Conservation (phyloP, 805 yeast genomes). For the Kuraishia molischiana region DNA sequence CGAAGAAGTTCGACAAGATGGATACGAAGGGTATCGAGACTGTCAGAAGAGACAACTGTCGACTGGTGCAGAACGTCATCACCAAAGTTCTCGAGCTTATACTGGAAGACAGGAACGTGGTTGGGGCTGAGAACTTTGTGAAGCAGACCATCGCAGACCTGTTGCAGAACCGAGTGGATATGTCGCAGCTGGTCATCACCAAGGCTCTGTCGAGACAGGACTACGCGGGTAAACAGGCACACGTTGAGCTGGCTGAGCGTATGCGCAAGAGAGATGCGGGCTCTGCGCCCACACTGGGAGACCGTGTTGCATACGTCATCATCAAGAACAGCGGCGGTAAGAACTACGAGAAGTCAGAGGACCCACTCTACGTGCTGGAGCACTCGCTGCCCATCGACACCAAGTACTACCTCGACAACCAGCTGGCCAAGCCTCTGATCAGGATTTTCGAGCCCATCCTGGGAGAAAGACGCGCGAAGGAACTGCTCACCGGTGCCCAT, state of each 20-base stretch:
- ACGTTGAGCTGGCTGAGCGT: slow-evolving; percentile 90
- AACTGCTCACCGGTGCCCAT: slow-evolving; percentile 74
- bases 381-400: slow-evolving; percentile 91
- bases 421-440: slow-evolving; percentile 80
- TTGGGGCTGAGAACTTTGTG: slow-evolving; percentile 76
- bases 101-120: slow-evolving; percentile 79
- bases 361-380: slow-evolving; percentile 87
- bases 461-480: slow-evolving; percentile 77
- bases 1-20: slow-evolving; percentile 91
- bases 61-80: slow-evolving; percentile 88
- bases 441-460: slow-evolving; percentile 93
- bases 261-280: slow-evolving; percentile 97
- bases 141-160: slow-evolving; percentile 84
- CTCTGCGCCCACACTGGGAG: slow-evolving; percentile 94
- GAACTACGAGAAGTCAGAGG: slow-evolving; percentile 94
- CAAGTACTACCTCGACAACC: slow-evolving; percentile 87
- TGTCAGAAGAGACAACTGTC: slow-evolving; percentile 95
- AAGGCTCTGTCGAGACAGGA: slow-evolving; percentile 85
- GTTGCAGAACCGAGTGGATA: slow-evolving; percentile 82
- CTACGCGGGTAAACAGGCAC: slow-evolving; percentile 95
- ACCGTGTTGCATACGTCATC: slow-evolving; percentile 95
- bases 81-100: slow-evolving; percentile 82
- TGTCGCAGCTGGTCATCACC: slow-evolving; percentile 88
- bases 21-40: slow-evolving; percentile 98
- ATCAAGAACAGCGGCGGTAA: slow-evolving; percentile 75